These are phyloP conservation scores for Syzygium oleosum DNA, from an alignment of 345 rosid genomes.

Conservation along the genomic window DNA sequence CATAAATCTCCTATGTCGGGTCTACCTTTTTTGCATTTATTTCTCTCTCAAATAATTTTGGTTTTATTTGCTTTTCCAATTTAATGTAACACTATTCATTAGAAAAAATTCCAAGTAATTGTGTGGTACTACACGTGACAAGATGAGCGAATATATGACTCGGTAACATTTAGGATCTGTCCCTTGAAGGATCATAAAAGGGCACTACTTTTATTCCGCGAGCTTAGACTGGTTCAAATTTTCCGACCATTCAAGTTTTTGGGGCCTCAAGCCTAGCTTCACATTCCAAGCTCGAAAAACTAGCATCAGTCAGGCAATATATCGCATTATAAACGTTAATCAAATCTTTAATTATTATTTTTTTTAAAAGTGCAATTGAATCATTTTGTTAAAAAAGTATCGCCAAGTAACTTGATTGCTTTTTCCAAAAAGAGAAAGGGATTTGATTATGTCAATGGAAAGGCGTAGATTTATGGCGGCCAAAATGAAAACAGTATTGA, in stretches of 20 bases:
- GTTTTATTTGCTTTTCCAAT: neutral
- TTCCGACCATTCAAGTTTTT: neutral
- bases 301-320: neutral
- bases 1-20: neutral
- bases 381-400: neutral
- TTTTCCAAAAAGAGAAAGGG: neutral
- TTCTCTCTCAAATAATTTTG: neutral
- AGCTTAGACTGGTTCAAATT: neutral
- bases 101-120: no score
- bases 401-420: neutral
- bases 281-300: neutral
- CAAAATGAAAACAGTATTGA: neutral
- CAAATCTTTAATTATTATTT: neutral
- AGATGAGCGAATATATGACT: neutral
- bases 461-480: neutral
- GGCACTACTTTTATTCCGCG: neutral
- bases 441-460: neutral
- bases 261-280: neutral
- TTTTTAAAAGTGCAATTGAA: neutral
- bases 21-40: neutral
- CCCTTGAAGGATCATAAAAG: neutral
- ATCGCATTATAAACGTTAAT: neutral
- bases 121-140: neutral
- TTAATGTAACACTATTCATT: neutral
- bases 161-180: neutral